A percentile compares a stretch with the other conserved stretches of the same genome.
phyloP scores from a whole-genome alignment of 2,329 filamentous ascomycete genomes.

The Neocatenulostroma microsporum region DNA sequence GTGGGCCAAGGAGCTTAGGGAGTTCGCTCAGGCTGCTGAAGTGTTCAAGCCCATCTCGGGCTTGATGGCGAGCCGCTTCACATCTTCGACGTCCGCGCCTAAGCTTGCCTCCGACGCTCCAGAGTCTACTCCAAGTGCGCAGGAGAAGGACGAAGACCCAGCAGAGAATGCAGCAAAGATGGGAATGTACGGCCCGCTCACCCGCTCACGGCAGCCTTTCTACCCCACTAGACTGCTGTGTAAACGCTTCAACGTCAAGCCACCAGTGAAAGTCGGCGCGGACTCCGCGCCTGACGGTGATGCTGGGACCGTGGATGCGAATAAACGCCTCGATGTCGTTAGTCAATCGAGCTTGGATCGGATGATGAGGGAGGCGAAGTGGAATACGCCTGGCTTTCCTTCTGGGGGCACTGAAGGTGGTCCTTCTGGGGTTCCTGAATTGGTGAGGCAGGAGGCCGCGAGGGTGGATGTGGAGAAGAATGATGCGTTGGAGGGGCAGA shows the following conservation, averaged over 20 bases:
- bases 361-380: slow-evolving; percentile 43
- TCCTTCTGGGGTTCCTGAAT: neutral
- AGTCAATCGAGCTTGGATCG: slow-evolving; percentile 49
- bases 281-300: slow-evolving; percentile 38
- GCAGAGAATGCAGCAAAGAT: slow-evolving; percentile 79
- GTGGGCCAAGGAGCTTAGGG: slow-evolving; percentile 68
- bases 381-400: slow-evolving; percentile 7
- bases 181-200: slow-evolving; percentile 90
- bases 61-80: slow-evolving; percentile 89
- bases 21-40: slow-evolving; percentile 66
- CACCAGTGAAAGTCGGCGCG: slow-evolving; percentile 59
- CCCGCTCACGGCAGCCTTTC: slow-evolving; percentile 63
- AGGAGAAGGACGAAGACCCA: slow-evolving; percentile 58
- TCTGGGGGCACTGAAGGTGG: slow-evolving; percentile 17
- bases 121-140: slow-evolving; percentile 21
- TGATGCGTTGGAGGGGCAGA: slow-evolving; percentile 64
- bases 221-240: slow-evolving; percentile 79
- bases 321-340: slow-evolving; percentile 46
- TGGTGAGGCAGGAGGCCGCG: slow-evolving; percentile 17
- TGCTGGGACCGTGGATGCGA: slow-evolving; percentile 40
- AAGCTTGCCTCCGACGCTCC: slow-evolving; percentile 28
- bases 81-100: slow-evolving; percentile 48
- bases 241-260: slow-evolving; percentile 84
- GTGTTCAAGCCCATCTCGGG: slow-evolving; percentile 91
- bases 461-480: slow-evolving; percentile 65